Percentiles rank a stretch among this genome's conserved stretches.
These are phyloP conservation scores for Mytilinidion resinicola DNA, from an alignment of 495 filamentous ascomycete species.

Conservation along the genomic window DNA sequence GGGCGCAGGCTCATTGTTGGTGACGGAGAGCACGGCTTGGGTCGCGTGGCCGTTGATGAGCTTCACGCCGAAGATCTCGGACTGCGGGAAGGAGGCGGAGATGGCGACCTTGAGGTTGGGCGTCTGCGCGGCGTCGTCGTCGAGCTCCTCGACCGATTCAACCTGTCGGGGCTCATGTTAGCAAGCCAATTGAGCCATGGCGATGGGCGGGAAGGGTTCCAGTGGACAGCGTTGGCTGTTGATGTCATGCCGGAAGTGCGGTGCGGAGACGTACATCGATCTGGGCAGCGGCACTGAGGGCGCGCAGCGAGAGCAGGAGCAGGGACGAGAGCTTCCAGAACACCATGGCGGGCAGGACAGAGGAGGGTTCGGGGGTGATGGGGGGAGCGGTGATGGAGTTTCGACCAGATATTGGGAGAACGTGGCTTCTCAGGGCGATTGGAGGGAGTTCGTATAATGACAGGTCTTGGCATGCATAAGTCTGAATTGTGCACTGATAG, in stretches of 20 bases:
- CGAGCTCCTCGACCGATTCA: constrained; percentile 40
- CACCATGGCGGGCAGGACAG: constrained; percentile 48
- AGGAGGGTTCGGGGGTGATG: not conserved
- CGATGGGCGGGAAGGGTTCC: too few species aligned
- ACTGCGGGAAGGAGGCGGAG: constrained; percentile 72
- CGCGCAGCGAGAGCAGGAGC: constrained; percentile 63
- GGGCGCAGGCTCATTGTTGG: constrained; percentile 74
- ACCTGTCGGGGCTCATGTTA: constrained; percentile 26
- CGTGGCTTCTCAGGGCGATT: not conserved
- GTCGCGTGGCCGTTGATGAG: constrained; percentile 90
- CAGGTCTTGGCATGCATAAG: not conserved
- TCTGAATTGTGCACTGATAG: too few species aligned
- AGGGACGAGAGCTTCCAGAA: constrained; percentile 65
- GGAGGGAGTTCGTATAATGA: too few species aligned
- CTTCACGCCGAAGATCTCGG: constrained; percentile 92
- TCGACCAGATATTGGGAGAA: not conserved
- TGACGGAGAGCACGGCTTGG: constrained; percentile 69
- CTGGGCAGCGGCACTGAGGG: constrained; percentile 54
- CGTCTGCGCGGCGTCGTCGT: constrained; percentile 28
- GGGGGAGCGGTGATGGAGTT: not conserved
- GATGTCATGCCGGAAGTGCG: constrained; percentile 12
- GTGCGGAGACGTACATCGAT: constrained; percentile 50
- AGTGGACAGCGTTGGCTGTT: not conserved
- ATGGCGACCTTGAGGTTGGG: constrained; percentile 67
- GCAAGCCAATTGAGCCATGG: too few species aligned